Evolutionary conservation across 2,329 filamentous ascomycete species (phyloP), one percentile per base, ranked within the genome.

Genomic region (Neopestalotiopsis sp.): DNA sequence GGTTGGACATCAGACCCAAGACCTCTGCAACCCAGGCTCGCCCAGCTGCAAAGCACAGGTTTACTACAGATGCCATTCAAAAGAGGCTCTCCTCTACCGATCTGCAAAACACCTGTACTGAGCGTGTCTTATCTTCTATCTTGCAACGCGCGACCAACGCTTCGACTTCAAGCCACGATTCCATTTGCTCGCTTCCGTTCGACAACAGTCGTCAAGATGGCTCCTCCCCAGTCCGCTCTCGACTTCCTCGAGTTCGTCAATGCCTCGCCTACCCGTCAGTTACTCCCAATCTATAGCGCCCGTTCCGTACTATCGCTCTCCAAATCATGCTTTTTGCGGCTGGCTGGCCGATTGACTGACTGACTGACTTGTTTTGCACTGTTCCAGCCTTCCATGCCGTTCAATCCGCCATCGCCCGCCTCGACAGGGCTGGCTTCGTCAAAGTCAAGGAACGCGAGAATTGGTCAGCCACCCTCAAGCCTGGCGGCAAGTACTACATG

Each of bases 221-320:
- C 85, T 63, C 83, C 86, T 65, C 83, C 84, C 45, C 80, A 85
- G 73, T 82, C 89, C 67, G 93, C 93, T 67, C 84, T 92, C 82
- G 94, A 97, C 85, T 97, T 98, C 81, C 83, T 97, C 78, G 92
- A 94, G 82, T 98, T 97, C 83, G 91, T 98, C 80, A 97, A 98
- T 82, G 93, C 91, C 72, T 98, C 95, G 69, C 96, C 96, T 13
- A 97, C 95, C 66, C 95, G 95, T 97, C 87, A 75, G 90, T 77
- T 12, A 56, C 56, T 24, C 52, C 69, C 17, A 52, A 52, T 6
- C 17, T 17, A 17, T 20, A 52, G 17, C 45, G 14, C 17, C n/a
- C 17, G 4, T 17, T 52, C 45, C 40, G 69, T 52, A 28, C 24
- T 28, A 52, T 52, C 45, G 9, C 34, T 38, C 34, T 38, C 34